Evolutionary conservation across 1,139 yeast genomes (phyloP), one percentile per base, ranked within the genome.

Genomic region (Debaryomyces subglobosus): DNA sequence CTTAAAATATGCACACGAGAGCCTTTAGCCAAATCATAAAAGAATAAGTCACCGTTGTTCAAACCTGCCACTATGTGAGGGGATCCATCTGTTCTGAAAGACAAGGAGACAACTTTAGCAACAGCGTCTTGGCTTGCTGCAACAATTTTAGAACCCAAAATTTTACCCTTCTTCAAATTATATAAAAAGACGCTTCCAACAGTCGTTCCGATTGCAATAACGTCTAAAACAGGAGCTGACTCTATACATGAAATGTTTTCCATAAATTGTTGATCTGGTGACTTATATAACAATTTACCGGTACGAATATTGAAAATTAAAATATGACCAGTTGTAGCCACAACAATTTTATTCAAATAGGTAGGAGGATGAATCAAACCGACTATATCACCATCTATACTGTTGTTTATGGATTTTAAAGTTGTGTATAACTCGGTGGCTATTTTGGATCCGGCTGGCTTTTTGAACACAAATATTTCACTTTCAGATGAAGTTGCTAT

Each of bases 21-120:
- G 52, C 81, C 81, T 55, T 81, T 80, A 52, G 85, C 84, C 57
- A 94, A 72, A 65, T 94, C 97, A 61, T 90, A 91, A 65, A 94
- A 91, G 58, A 84, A 83, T 44, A 94, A 68, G 62, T 89, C 96
- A 48, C 99, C 99, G 39, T 80, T 81, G 35, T 81, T 78, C 44
- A 90, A 79, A 10, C 95, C 95, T 23, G 89, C 85, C 12, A 90
- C 96, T 43, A 92, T 61, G 66, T 92, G 96, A 4, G 95, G 79
- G 3, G 86, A 79, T 0, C 96, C 96, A 64, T 95, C 99, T 2
- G 97, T 89, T 69, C 99, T 82, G 71, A 95, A 94, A 0, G 97
- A 88, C 21, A 94, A 59, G 0, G 96, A 77, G 0, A 88, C 81
- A 4, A 90, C 79, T 46, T 81, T 74, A 5, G 77, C 67, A 0